phyloP scores from a whole-genome alignment of 768 basidiomycete genomes.

The Auriculariales sp. region DNA sequence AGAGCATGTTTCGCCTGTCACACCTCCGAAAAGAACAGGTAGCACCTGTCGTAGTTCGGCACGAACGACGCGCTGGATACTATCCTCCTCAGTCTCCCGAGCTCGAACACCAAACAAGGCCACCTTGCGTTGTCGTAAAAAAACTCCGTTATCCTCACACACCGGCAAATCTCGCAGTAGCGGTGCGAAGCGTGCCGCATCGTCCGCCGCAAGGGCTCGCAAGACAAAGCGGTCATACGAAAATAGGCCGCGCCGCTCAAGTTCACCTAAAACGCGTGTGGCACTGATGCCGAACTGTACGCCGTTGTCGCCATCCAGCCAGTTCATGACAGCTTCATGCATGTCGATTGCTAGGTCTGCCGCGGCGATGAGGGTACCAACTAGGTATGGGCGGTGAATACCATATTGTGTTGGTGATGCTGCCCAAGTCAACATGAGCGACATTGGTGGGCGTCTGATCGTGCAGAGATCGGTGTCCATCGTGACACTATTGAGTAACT shows the following conservation, averaged over 20 bases:
- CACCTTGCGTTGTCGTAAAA: conserved; percentile 54
- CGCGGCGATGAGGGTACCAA: conserved; percentile 50
- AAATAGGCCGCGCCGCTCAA: conserved; percentile 56
- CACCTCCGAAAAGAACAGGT: conserved; percentile 57
- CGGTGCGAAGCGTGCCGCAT: conserved; percentile 50
- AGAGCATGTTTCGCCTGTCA: neutral
- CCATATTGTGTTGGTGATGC: conserved; percentile 72
- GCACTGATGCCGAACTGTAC: conserved; percentile 40
- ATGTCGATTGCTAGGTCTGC: conserved; percentile 32
- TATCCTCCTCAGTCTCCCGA: conserved; percentile 57
- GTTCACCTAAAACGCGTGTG: conserved; percentile 53
- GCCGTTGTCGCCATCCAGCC: conserved; percentile 59
- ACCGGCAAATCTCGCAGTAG: conserved; percentile 65
- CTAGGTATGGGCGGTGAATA: conserved; percentile 65
- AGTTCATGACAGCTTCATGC: conserved; percentile 68
- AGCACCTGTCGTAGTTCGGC: conserved; percentile 49
- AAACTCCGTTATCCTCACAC: conserved; percentile 38
- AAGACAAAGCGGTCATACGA: conserved; percentile 65
- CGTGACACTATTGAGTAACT: conserved; percentile 60
- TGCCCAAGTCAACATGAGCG: conserved; percentile 70
- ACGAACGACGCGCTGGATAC: conserved; percentile 54
- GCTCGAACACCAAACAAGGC: conserved; percentile 54
- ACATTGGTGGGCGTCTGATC: conserved; percentile 43
- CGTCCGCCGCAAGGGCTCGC: conserved; percentile 67
- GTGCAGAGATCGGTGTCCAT: conserved; percentile 43